Base-by-base conservation (phyloP, 169 alveolate species). In the Cryptosporidium baileyi region DNA sequence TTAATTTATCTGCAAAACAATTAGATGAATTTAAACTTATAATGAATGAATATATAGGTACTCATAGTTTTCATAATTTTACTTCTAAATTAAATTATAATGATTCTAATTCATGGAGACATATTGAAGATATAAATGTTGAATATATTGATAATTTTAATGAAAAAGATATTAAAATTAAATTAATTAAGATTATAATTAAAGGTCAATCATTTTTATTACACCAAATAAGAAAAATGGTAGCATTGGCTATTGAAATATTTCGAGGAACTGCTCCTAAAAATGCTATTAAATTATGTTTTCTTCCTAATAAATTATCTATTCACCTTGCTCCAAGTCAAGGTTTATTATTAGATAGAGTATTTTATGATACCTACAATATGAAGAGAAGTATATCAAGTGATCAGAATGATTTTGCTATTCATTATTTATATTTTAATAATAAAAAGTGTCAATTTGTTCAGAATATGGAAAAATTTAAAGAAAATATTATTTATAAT, bases 211-310 rank as follows among this genome's bases (percentile, higher is more conserved):
- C 96, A 47, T 93, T 93, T 54, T 62, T 93, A 57, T 89, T 90
- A 82, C 92, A 93, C 80, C 96, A 93, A 81, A 93, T 93, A 22
- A 88, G 96, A 80, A 93, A 93, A 79, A 93, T 93, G 95, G 57
- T 93, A 3, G 81, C 92, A 6, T 62, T 93, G 61, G 93, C 93
- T 19, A 82, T 89, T 26, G 95, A 92, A 51, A 91, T 88, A 7
- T 93, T 85, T 80, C 80, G 92, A 24, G 91, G 91, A 13, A 89
- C 90, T n/a, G 95, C 96, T 15, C 93, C 95, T 28, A 22, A 45
- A 11, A 61, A 67, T 60, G 89, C 95, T 36, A 89, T 93, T 32
- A 51, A 62, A 63, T 91, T 88, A 59, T 60, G 94, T 22, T 61
- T 81, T 52, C 36, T 45, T n/a, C 80, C 89, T 6, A 80, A 63